A percentile compares a stretch with the other conserved stretches of the same genome.
phyloP scores from a whole-genome alignment of 805 yeast species.

The Scheffersomyces ergatensis region DNA sequence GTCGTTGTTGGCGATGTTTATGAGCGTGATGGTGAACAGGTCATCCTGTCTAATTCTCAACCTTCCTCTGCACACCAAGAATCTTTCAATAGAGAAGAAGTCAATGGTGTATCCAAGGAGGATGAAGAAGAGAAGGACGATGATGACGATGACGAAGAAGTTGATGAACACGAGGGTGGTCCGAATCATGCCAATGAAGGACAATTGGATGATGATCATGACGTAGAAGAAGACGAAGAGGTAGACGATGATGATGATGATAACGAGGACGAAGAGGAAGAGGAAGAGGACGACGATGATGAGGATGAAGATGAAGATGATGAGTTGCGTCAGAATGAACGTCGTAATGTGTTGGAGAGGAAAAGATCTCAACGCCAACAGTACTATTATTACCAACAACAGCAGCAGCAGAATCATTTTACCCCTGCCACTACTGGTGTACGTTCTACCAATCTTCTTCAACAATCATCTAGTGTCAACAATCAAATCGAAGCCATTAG shows the following conservation, averaged over 20 bases:
- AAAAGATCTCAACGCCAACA: background rate
- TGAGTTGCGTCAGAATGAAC: conserved; percentile 12
- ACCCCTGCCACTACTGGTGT: background rate
- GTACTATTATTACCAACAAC: background rate
- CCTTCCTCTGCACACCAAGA: conserved; percentile 50
- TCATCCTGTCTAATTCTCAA: conserved; percentile 50
- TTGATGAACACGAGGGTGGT: background rate
- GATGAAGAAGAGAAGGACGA: background rate
- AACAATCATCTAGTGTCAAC: background rate
- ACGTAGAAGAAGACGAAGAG: background rate
- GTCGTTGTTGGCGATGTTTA: conserved; percentile 48
- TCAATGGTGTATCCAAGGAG: background rate
- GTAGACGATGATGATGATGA: background rate
- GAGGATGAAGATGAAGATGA: conserved; percentile 31
- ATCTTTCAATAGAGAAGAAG: conserved; percentile 21
- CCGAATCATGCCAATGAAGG: background rate
- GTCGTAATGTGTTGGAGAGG: background rate
- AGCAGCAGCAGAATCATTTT: background rate
- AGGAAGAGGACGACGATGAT: conserved; percentile 26
- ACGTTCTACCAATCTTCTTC: too few species aligned
- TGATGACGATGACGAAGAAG: background rate
- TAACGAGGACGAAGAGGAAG: conserved; percentile 18
- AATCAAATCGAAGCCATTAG: conserved; percentile 1
- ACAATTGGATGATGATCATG: background rate
- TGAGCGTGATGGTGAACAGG: conserved; percentile 42